These are phyloP conservation scores for Pichia terricola DNA, from an alignment of 1,139 yeast species.

Conservation along the genomic window DNA sequence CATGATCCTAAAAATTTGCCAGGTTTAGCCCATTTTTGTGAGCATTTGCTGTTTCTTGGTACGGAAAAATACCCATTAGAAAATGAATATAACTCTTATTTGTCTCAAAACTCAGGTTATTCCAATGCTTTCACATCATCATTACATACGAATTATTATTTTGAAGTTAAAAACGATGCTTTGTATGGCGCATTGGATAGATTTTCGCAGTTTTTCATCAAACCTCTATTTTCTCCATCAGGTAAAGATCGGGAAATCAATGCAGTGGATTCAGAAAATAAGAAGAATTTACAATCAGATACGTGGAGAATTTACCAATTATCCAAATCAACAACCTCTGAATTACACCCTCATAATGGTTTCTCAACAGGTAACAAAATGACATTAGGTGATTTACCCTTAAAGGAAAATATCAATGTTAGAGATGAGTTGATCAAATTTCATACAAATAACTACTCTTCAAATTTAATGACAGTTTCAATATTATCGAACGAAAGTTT, in stretches of 20 bases:
- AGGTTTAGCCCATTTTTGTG: slow-evolving; percentile 95
- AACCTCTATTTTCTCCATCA: slow-evolving; percentile 69
- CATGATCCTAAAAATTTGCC: slow-evolving; percentile 66
- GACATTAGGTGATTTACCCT: slow-evolving; percentile 53
- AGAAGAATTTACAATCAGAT: slow-evolving; percentile 86
- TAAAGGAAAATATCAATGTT: slow-evolving; percentile 41
- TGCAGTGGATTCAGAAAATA: slow-evolving; percentile 94
- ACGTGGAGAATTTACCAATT: slow-evolving; percentile 82
- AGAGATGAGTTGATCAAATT: slow-evolving; percentile 58
- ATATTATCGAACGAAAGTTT: slow-evolving; percentile 74
- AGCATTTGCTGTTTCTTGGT: slow-evolving; percentile 95
- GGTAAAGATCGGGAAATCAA: slow-evolving; percentile 88
- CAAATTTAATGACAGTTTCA: slow-evolving; percentile 81
- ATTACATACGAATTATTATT: slow-evolving; percentile 84
- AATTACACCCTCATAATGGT: slow-evolving; percentile 62
- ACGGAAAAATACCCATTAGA: slow-evolving; percentile 86
- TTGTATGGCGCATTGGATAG: slow-evolving; percentile 85
- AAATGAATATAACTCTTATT: slow-evolving; percentile 72
- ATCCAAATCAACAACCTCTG: slow-evolving; percentile 64
- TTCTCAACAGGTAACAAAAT: slow-evolving; percentile 66
- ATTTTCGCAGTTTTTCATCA: slow-evolving; percentile 83
- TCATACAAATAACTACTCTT: slow-evolving; percentile 52
- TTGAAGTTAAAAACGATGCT: slow-evolving; percentile 69
- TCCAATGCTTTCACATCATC: slow-evolving; percentile 77
- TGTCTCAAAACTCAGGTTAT: slow-evolving; percentile 58